These are phyloP conservation scores for Xanthoparmelia taractica DNA, from an alignment of 495 filamentous ascomycete species.

Conservation along the genomic window DNA sequence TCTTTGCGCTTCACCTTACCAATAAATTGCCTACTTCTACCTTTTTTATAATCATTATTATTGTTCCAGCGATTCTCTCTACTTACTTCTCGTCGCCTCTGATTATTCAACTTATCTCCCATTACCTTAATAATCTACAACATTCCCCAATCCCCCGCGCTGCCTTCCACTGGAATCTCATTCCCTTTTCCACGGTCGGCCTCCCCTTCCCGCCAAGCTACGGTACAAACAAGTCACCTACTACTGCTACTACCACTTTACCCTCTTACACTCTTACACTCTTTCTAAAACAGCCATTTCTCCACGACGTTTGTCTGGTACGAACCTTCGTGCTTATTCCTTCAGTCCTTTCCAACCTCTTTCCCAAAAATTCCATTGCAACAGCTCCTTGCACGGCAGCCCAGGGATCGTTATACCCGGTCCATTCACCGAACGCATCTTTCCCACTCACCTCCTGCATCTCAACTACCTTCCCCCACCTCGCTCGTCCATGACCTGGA, in stretches of 20 bases:
- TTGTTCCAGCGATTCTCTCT: conserved; percentile 9
- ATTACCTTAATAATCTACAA: conserved; percentile 10
- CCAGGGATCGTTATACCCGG: neutral
- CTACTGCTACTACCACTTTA: conserved; percentile 9
- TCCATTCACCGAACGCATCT: neutral
- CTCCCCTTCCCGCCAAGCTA: conserved; percentile 15
- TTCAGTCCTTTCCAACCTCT: neutral
- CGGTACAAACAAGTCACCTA: too few relatives aligned
- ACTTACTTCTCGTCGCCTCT: neutral
- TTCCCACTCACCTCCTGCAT: neutral
- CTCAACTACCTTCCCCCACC: neutral
- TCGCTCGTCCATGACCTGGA: neutral
- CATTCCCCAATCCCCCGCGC: neutral
- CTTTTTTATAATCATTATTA: conserved; percentile 7
- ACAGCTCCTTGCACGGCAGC: neutral
- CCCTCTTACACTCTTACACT: too few relatives aligned
- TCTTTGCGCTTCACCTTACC: conserved; percentile 2
- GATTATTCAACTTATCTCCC: neutral
- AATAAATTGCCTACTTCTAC: neutral
- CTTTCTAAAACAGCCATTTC: neutral
- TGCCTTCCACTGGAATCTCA: neutral
- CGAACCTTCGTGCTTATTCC: neutral
- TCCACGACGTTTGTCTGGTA: conserved; percentile 14
- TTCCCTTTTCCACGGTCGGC: conserved; percentile 18
- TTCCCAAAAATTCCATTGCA: neutral